Percentiles rank a stretch among this genome's conserved stretches.
These are phyloP conservation scores for Triangularia verruculosa DNA, from an alignment of 2,329 filamentous ascomycete genomes.

Conservation along the genomic window DNA sequence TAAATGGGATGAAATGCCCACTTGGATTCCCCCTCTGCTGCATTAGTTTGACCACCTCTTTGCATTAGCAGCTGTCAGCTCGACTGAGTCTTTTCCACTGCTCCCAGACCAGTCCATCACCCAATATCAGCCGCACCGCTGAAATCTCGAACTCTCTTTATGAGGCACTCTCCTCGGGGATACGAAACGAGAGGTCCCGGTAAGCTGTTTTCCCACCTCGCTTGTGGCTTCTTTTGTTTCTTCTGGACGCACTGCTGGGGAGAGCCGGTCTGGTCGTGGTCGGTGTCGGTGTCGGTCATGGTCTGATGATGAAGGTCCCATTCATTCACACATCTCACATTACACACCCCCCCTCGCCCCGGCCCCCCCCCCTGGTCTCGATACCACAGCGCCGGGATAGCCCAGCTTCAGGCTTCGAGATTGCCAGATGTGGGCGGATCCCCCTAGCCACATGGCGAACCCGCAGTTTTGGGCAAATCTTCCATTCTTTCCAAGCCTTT, in stretches of 20 bases:
- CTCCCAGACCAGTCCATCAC: not conserved
- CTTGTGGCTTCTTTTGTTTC: not conserved
- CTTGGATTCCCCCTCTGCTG: not conserved
- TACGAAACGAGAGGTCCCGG: not conserved
- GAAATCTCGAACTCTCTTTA: not conserved
- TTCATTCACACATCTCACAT: too few relatives aligned
- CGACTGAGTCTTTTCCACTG: not conserved
- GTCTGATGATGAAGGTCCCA: not conserved
- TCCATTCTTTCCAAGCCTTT: not conserved
- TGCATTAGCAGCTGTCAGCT: not conserved
- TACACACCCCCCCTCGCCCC: not conserved
- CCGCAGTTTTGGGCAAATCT: slow-evolving; percentile 1
- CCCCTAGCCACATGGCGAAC: not conserved
- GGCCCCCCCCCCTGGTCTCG: not conserved
- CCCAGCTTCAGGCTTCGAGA: not conserved
- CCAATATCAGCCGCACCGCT: not conserved
- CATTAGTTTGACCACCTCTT: not conserved
- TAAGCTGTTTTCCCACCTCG: not conserved
- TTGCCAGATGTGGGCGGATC: slow-evolving; percentile 1
- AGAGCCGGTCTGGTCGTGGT: not conserved
- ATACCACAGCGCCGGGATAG: not conserved
- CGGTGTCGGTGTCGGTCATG: not conserved
- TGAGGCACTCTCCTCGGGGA: not conserved
- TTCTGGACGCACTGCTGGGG: too few relatives aligned
- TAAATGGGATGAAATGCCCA: not conserved